A percentile compares a stretch with the other conserved stretches of the same genome.
Evolutionary conservation across 176 grass and related monocot genomes (phyloP).

Genomic region (Canna indica): DNA sequence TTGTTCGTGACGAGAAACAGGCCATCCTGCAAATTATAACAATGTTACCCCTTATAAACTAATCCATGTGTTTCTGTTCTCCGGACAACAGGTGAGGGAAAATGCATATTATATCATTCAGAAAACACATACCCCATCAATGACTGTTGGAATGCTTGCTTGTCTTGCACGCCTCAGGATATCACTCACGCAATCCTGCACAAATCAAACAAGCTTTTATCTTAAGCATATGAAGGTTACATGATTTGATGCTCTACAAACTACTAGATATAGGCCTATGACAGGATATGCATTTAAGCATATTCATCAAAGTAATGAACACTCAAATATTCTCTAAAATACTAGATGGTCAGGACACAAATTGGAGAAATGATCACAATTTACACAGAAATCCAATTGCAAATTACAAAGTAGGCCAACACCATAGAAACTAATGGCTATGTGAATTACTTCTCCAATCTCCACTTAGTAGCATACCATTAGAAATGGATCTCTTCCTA

Average conservation of each 20-base stretch:
- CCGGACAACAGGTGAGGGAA: not conserved
- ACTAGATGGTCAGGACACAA: not conserved
- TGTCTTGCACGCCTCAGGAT: constrained; percentile 64
- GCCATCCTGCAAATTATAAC: constrained; percentile 55
- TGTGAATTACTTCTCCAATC: not conserved
- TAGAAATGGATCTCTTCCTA: constrained; percentile 90
- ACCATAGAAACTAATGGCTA: not conserved
- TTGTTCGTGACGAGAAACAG: constrained; percentile 79
- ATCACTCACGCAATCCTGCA: constrained; percentile 72
- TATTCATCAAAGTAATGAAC: too few species aligned
- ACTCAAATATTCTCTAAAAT: not conserved
- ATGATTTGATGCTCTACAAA: too few species aligned
- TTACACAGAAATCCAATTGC: not conserved
- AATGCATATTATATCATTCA: constrained; percentile 1
- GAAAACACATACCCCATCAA: constrained; percentile 67
- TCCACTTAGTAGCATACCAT: constrained; percentile 35
- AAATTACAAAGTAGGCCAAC: not conserved
- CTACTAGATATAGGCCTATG: too few species aligned
- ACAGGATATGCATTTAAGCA: too few species aligned
- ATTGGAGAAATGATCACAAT: not conserved
- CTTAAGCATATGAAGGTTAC: too few species aligned
- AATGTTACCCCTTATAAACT: constrained; percentile 6
- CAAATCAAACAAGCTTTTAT: constrained; percentile 21
- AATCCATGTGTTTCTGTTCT: constrained; percentile 4
- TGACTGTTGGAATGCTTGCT: constrained; percentile 58